Conservation (phyloP, 768 basidiomycete genomes). For the Terana coerulea region DNA sequence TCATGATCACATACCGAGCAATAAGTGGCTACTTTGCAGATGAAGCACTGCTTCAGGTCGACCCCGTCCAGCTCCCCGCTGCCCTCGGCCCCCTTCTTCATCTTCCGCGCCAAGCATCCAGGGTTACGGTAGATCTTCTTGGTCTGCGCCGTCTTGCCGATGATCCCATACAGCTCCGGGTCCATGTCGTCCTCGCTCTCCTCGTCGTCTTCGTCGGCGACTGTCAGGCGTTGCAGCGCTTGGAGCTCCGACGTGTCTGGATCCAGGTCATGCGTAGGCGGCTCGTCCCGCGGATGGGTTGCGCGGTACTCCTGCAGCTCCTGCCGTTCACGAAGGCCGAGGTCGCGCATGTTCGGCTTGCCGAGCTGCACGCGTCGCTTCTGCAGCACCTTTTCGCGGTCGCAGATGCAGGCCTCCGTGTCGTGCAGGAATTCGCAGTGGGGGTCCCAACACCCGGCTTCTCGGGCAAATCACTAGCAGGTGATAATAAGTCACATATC, state of each 20-base stretch:
- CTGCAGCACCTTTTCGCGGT: conserved; percentile 11
- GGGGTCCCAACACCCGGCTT: conserved; percentile 13
- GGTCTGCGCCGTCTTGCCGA: not conserved
- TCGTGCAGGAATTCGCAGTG: conserved; percentile 15
- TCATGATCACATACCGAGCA: conserved; percentile 13
- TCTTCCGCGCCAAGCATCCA: conserved; percentile 4
- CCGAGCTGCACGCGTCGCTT: conserved; percentile 7
- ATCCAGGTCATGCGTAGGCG: not conserved
- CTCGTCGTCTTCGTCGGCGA: not conserved
- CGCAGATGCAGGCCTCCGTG: not conserved
- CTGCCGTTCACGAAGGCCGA: not conserved
- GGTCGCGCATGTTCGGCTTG: conserved; percentile 6
- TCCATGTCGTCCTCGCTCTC: conserved; percentile 7
- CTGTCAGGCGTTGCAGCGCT: not conserved
- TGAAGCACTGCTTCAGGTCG: conserved; percentile 12
- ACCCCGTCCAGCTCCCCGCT: not conserved
- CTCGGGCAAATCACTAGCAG: conserved; percentile 14
- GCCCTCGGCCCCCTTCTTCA: not conserved
- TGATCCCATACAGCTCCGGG: conserved; percentile 6
- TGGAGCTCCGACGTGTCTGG: not conserved
- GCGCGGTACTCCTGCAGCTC: conserved; percentile 1
- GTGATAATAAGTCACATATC: no score
- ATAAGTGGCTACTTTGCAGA: conserved; percentile 9
- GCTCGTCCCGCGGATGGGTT: not conserved
- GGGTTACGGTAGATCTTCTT: conserved; percentile 12